These are phyloP conservation scores for Pyrenopolyporus hunteri DNA, from an alignment of 495 filamentous ascomycete species.

Conservation along the genomic window DNA sequence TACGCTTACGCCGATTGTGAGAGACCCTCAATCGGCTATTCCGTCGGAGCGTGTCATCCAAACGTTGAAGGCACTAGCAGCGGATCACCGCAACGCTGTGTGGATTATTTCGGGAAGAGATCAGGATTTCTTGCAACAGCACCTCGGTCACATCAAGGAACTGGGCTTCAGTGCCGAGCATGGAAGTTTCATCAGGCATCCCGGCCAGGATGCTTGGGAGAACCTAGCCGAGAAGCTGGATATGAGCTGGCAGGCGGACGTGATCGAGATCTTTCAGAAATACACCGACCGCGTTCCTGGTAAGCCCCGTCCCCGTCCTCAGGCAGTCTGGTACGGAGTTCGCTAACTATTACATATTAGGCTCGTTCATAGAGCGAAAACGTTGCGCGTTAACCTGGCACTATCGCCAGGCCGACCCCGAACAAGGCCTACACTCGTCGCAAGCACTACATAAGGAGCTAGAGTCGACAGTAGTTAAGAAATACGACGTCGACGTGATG, in stretches of 20 bases:
- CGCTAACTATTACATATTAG: constrained; percentile 48
- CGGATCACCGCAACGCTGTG: constrained; percentile 82
- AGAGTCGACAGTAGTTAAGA: constrained; percentile 71
- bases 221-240: constrained; percentile 81
- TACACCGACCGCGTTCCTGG: constrained; percentile 86
- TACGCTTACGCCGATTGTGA: constrained; percentile 94
- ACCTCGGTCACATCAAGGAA: constrained; percentile 82
- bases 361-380: constrained; percentile 91
- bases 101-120: constrained; percentile 98
- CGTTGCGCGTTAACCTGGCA: constrained; percentile 95
- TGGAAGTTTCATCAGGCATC: constrained; percentile 88
- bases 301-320: constrained; percentile 33
- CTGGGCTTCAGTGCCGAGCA: constrained; percentile 94
- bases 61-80: constrained; percentile 77
- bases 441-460: constrained; percentile 78
- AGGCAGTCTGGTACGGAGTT: not conserved
- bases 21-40: constrained; percentile 83
- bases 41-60: constrained; percentile 81
- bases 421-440: constrained; percentile 76
- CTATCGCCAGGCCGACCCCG: constrained; percentile 86
- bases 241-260: constrained; percentile 88
- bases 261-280: constrained; percentile 78
- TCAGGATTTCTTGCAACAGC: constrained; percentile 83
- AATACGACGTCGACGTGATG: constrained; percentile 93
- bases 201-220: constrained; percentile 75